Conservation (phyloP, 192 early-diverging fungal species). For the Thamnidium elegans region DNA sequence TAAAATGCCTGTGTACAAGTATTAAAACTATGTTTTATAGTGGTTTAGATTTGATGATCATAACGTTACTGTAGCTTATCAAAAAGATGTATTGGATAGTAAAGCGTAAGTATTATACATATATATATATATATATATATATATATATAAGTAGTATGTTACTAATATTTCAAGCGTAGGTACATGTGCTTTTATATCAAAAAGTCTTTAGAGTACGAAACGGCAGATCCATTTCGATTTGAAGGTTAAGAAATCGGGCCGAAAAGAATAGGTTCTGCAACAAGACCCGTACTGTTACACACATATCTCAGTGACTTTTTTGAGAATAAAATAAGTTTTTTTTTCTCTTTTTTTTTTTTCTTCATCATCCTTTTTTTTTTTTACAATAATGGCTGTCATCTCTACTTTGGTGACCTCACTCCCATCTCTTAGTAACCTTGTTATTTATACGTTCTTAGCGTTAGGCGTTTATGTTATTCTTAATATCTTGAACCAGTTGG, state of each 20-base stretch:
- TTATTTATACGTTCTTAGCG: constrained; percentile 21
- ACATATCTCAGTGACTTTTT: constrained; percentile 4
- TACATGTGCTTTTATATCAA: constrained; percentile 93
- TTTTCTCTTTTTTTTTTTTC: background rate
- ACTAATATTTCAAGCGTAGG: constrained; percentile 25
- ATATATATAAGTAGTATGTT: background rate
- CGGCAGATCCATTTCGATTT: constrained; percentile 8
- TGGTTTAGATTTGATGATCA: constrained; percentile 94
- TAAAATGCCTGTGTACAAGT: background rate
- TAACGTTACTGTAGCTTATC: constrained; percentile 60
- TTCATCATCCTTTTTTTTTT: constrained; percentile 5
- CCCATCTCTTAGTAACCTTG: constrained; percentile 16
- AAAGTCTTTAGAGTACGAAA: constrained; percentile 58
- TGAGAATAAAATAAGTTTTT: background rate
- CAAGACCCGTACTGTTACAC: constrained; percentile 5
- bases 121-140: constrained; percentile 6
- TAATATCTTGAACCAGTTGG: constrained; percentile 33
- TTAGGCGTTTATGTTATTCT: constrained; percentile 15
- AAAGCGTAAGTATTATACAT: constrained; percentile 50
- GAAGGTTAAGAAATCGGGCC: constrained; percentile 2
- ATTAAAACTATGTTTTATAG: constrained; percentile 31
- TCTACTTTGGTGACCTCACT: constrained; percentile 1
- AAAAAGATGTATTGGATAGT: constrained; percentile 74
- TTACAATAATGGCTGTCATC: constrained; percentile 19
- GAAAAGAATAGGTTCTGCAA: constrained; percentile 7